Evolutionary conservation across 441 rosid species (phyloP), one percentile per base, ranked within the genome.

Genomic region (Metrosideros polymorpha): DNA sequence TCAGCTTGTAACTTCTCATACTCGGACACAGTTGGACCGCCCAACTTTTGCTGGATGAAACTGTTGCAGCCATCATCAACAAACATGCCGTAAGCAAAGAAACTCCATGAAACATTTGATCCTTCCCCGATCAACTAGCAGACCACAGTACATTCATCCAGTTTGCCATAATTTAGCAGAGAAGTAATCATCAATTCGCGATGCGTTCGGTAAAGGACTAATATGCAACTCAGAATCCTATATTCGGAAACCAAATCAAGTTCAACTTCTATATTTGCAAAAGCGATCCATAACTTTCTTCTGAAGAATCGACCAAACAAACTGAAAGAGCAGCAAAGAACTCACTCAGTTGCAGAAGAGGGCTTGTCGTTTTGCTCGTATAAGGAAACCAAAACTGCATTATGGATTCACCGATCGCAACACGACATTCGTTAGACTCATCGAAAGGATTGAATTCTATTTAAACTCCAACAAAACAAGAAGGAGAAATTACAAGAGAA

Each of bases 321-420:
- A 12, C 7, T 39, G 82, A 29, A 82, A 47, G n/a, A 59, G n/a
- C 12, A 79, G 86, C 43, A 83, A 51, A 84, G 39, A 85, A 95
- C 99, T 92, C 91, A 96, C 99, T 97, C 99, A 82, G 93, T 89
- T 85, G 98, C 98, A 84, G 99, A 96, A 59, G 96, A 92, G 88
- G 98, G 99, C 87, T 95, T 95, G 89, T 96, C 98, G 89, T 94
- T 93, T 87, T 97, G 96, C 92, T 97, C 99, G 90, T 96, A 97
- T 83, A 96, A 91, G 47, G 96, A 89, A 88, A 95, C 98, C 87
- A 97, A 89, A 89, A 95, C 97, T 97, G 88, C 88, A 93, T 4
- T 53, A 51, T 51, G 61, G 57, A 3, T 39, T 77, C n/a, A 52
- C 56, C 75, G 51, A 57, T 83, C 53, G 45, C 76, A 85, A 47